Evolutionary conservation across 2,329 filamentous ascomycete species (phyloP), one percentile per base, ranked within the genome.

Genomic region (Cordyceps tenuipes): DNA sequence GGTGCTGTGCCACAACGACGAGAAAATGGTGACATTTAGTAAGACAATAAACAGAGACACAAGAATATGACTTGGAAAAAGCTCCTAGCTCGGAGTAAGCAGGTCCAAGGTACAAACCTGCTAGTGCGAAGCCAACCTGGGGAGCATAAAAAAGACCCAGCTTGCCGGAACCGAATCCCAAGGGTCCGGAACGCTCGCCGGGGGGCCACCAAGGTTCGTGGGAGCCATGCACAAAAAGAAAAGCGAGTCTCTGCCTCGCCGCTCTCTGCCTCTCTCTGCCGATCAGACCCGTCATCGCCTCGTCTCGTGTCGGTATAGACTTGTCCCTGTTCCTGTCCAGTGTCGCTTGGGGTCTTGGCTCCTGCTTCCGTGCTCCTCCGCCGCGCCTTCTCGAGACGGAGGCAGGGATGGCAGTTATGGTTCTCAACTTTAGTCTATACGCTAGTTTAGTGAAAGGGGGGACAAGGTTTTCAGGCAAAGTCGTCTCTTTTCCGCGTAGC

Each of bases 91-190:
- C 34, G 10, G 34, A 21, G 9, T 23, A 46, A 46, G 21, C 48
- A 49, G 7, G 21, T 5, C 23, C 29, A 13, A 58, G 34, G 48
- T 26, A 39, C 57, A 59, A 47, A 46, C 39, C 29, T 59, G 48
- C 57, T 52, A 52, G 52, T 52, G 48, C 57, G 39, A 49, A 39
- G 39, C 56, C 51, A 51, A 34, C 21, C 29, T 48, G 43, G 53
- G 53, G 29, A 29, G 29, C 29, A 15, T 5, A 9, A 13, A 39
- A 39, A 17, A 39, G 54, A 29, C 44, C 55, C 57, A 46, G 46
- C 57, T 39, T 46, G 57, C 57, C 57, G 57, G 57, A 59, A 50
- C 48, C 57, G 48, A 52, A 44, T 58, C 21, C 36, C 56, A 51
- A 44, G 17, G 36, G 43, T 44, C 47, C 56, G 36, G 46, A 26